phyloP scores from a whole-genome alignment of 371 early-diverging fungal species.

The Mucor ambiguus region DNA sequence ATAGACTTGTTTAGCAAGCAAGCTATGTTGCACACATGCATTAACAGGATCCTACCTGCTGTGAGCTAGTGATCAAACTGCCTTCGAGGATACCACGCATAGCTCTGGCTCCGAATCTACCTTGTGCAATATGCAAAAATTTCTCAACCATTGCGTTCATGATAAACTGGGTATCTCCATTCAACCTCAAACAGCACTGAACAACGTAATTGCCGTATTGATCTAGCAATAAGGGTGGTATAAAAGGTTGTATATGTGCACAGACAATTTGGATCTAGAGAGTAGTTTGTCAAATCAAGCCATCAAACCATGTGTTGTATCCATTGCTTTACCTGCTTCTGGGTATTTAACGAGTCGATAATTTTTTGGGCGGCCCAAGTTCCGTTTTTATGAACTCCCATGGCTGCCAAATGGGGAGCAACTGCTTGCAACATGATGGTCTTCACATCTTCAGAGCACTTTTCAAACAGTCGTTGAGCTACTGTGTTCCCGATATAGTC shows the following conservation, averaged over 20 bases:
- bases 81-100: constrained; percentile 84
- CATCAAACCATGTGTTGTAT: not conserved
- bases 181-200: constrained; percentile 81
- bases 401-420: constrained; percentile 74
- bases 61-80: constrained; percentile 48
- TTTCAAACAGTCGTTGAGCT: constrained; percentile 79
- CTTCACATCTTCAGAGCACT: constrained; percentile 55
- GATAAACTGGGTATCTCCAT: constrained; percentile 70
- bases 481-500: constrained; percentile 74
- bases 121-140: constrained; percentile 73
- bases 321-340: constrained; percentile 50
- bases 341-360: constrained; percentile 71
- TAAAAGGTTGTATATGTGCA: constrained; percentile 58
- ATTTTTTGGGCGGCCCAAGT: constrained; percentile 93
- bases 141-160: constrained; percentile 81
- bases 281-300: not conserved
- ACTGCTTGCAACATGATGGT: constrained; percentile 52
- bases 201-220: constrained; percentile 93
- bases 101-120: constrained; percentile 84
- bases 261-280: constrained; percentile 25
- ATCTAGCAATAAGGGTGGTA: constrained; percentile 83
- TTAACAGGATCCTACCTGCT: constrained; percentile 26
- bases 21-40: not conserved
- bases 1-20: not conserved
- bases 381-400: constrained; percentile 90